Evolutionary conservation across 192 early-diverging fungal species (phyloP).

Genomic region (Coemansia sp.): DNA sequence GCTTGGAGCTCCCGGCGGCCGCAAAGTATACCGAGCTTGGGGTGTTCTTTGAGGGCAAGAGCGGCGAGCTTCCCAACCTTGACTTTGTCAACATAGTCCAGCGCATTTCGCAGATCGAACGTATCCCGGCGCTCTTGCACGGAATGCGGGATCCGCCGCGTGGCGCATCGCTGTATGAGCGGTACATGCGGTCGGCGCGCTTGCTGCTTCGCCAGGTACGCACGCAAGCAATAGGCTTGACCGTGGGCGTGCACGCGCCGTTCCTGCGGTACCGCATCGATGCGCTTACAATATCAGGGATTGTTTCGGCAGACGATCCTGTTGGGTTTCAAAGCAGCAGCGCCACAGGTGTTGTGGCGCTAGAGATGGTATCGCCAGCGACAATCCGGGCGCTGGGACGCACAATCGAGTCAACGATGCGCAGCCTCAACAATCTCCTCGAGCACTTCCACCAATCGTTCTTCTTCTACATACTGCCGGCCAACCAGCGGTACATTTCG

Average conservation of each 20-base stretch:
- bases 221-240: slow-evolving; percentile 45
- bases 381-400: slow-evolving; percentile 41
- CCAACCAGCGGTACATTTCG: slow-evolving; percentile 76
- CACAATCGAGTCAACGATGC: slow-evolving; percentile 78
- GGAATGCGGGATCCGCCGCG: slow-evolving; percentile 26
- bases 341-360: not conserved
- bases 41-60: slow-evolving; percentile 82
- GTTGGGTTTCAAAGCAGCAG: slow-evolving; percentile 13
- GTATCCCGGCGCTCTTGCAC: slow-evolving; percentile 55
- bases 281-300: slow-evolving; percentile 65
- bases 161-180: slow-evolving; percentile 4
- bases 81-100: slow-evolving; percentile 84
- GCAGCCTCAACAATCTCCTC: slow-evolving; percentile 88
- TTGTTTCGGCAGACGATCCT: slow-evolving; percentile 33
- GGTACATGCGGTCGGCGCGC: slow-evolving; percentile 29
- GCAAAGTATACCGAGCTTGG: slow-evolving; percentile 62
- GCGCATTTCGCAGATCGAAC: slow-evolving; percentile 56
- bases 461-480: slow-evolving; percentile 95
- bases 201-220: slow-evolving; percentile 41
- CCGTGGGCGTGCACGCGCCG: slow-evolving; percentile 43
- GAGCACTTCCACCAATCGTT: slow-evolving; percentile 96
- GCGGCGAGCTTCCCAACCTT: slow-evolving; percentile 90
- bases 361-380: slow-evolving; percentile 1
- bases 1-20: slow-evolving; percentile 80
- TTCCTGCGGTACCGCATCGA: slow-evolving; percentile 74